Evolutionary conservation across 2,329 filamentous ascomycete species (phyloP), one percentile per base, ranked within the genome.

Genomic region (Hypoxylon sp.): DNA sequence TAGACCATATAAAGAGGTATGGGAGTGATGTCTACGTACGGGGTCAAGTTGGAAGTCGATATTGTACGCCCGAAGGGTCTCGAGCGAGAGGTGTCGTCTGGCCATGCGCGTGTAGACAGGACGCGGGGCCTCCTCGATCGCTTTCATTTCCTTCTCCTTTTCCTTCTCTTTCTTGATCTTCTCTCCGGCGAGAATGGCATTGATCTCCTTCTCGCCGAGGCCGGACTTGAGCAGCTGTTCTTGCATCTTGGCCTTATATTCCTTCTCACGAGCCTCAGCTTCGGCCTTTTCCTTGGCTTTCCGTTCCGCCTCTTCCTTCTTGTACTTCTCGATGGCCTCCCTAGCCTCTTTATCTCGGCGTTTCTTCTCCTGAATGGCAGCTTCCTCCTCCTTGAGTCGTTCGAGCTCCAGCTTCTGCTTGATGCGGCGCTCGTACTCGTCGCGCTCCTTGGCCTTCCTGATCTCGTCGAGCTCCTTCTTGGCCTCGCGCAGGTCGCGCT

Each of bases 61-160:
- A 50, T 82, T 79, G 70, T 85, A 87, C 14, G 78, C 78, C 51
- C 83, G 79, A 61, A 90, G 75, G 3, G 88, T 89, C 78, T 90
- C 88, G 56, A 90, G 81, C 0, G 87, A 89, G 21, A 90, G 77
- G 73, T 90, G 84, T 58, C 82, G 81, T 23, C 88, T 83, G 1
- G 87, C 81, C 87, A 90, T 90, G 68, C 88, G 83, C 12, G 88
- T 90, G 72, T 89, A 90, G 0, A 86, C 89, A 0, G 87, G 84
- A 3, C 84, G 81, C 14, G 70, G 57, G 14, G 69, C 59, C 21
- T 74, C 66, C 34, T 70, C 53, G 23, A 47, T 43, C 19, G 16
- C 27, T 8, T 50, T 57, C 14, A 43, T 32, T 16, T 66, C 61
- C 52, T 65, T 65, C 60, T 68, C 60, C 19, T 76, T 74, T 55